These are phyloP conservation scores for Ensete glaucum DNA, from an alignment of 176 grass and related monocot genomes.

Conservation along the genomic window DNA sequence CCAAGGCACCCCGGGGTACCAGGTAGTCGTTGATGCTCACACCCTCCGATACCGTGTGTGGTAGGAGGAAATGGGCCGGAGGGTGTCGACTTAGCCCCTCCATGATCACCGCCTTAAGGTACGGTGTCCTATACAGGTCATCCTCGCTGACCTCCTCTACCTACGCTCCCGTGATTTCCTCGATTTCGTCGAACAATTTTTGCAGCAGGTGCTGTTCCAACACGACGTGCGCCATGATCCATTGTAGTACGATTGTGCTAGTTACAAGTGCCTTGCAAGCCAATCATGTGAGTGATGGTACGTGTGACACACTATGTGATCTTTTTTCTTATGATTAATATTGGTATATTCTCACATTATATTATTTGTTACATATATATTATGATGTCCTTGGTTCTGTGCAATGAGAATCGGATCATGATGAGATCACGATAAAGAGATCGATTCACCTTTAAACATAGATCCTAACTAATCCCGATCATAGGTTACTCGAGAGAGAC, in stretches of 20 bases:
- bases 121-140: background rate
- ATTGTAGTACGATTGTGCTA: slow-evolving; percentile 32
- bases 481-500: too few relatives aligned
- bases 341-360: too few relatives aligned
- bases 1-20: background rate
- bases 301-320: too few relatives aligned
- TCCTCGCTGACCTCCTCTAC: background rate
- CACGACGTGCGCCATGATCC: slow-evolving; percentile 69
- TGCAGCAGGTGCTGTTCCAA: slow-evolving; percentile 33
- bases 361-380: too few relatives aligned
- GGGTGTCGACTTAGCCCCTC: background rate
- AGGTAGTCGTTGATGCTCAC: background rate
- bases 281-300: too few relatives aligned
- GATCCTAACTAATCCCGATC: too few relatives aligned
- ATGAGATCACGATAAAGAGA: too few relatives aligned
- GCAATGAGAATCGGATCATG: too few relatives aligned
- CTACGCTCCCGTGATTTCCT: background rate
- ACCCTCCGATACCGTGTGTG: background rate
- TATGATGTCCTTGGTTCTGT: too few relatives aligned
- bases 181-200: background rate
- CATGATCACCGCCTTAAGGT: background rate
- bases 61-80: background rate
- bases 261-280: too few relatives aligned
- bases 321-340: too few relatives aligned
- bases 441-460: too few relatives aligned